Percentiles rank a stretch among this genome's conserved stretches.
Evolutionary conservation across 2,329 filamentous ascomycete genomes (phyloP).

Genomic region (Zasmidium citrigriseum): DNA sequence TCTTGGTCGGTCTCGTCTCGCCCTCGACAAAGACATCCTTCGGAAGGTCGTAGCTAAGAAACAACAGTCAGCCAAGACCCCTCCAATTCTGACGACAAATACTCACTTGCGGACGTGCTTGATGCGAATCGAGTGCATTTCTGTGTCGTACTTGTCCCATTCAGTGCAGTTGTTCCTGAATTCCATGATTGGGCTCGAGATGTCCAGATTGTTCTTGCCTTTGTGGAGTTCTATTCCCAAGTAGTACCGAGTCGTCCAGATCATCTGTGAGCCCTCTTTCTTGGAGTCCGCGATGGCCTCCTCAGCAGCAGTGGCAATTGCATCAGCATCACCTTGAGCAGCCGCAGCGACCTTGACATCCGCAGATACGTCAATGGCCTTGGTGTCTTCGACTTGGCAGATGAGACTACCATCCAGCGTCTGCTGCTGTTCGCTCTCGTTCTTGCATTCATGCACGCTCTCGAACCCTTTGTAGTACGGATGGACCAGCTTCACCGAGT

Average conservation of each 20-base stretch:
- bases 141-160: constrained; percentile 73
- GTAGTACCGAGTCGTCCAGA: constrained; percentile 93
- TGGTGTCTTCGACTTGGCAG: constrained; percentile 61
- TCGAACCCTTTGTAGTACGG: constrained; percentile 94
- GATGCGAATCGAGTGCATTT: constrained; percentile 77
- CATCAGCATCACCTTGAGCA: constrained; percentile 43
- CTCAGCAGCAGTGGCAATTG: constrained; percentile 38
- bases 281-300: constrained; percentile 34
- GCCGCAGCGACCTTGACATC: constrained; percentile 53
- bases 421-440: constrained; percentile 61
- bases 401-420: constrained; percentile 64
- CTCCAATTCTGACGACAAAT: background rate
- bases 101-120: constrained; percentile 83
- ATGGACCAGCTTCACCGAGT: constrained; percentile 73
- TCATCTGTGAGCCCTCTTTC: constrained; percentile 47
- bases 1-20: constrained; percentile 57
- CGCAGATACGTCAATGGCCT: constrained; percentile 54
- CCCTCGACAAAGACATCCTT: constrained; percentile 84
- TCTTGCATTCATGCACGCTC: constrained; percentile 70
- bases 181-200: constrained; percentile 78
- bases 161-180: constrained; percentile 81
- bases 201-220: constrained; percentile 68
- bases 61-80: too few species aligned
- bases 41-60: constrained; percentile 75
- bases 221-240: constrained; percentile 77